Evolutionary conservation across 306 rosid species (phyloP), one percentile per base, ranked within the genome.

Genomic region (Calophaca sinica): DNA sequence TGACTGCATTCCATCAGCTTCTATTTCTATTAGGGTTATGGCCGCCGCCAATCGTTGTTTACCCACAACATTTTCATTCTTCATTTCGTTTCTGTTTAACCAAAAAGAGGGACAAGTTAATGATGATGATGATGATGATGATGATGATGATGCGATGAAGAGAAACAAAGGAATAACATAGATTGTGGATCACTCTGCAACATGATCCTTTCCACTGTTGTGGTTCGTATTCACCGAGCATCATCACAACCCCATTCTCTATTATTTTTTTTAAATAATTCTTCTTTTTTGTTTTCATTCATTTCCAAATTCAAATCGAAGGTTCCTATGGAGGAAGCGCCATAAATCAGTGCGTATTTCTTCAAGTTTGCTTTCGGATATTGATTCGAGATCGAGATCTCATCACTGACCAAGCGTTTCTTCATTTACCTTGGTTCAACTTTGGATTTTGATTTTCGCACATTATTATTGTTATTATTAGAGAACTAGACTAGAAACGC

Each of bases 141-240:
- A 15, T 5, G 42, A 73, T 1, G 4, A 50, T 3, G 80, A 81
- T 87, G 94, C 89, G 35, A 87, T 89, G 91, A 89, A 77, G 93
- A 89, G 5, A 51, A 60, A 39, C 31, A 64, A 76, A 74, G 76
- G 62, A 80, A 65, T 12, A 33, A 55, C 66, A 60, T 82, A 53
- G 97, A 94, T 91, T 90, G 87, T 82, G 13, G 81, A 31, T 71
- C 63, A 9, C 39, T 31, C 73, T 2, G 96, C 89, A 87, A 83
- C n/a, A 87, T 91, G 98, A 94, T 81, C 55, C 48, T 13, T 10
- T 55, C 26, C 3, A 44, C 39, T 65, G 35, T 45, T 82, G 69
- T 88, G 99, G 96, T 94, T 94, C 92, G 99, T 92, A 94, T 94
- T 94, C 99, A 80, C 97, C 70, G 99, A 91, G 97, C 97, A 4